Conservation (phyloP, 2,329 filamentous ascomycete species). For the Nemania sp. region DNA sequence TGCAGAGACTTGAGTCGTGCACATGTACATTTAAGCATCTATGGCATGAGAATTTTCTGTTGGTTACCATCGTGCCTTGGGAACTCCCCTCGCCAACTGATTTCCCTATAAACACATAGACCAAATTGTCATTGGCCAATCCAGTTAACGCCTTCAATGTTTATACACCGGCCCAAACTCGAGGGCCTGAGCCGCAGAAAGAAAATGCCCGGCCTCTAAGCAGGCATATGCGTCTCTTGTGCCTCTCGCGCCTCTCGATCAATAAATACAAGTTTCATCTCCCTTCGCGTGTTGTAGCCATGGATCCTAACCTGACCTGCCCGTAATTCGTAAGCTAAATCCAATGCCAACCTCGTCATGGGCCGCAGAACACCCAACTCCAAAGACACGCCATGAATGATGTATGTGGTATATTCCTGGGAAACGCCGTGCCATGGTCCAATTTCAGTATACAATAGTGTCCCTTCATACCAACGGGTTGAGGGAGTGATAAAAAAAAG, state of each 20-base stretch:
- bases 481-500: background rate
- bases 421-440: constrained; percentile 13
- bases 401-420: constrained; percentile 14
- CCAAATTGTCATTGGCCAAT: background rate
- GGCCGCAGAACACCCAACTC: background rate
- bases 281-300: background rate
- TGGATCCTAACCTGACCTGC: background rate
- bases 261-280: too few relatives aligned
- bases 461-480: background rate
- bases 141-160: background rate
- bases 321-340: background rate
- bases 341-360: background rate
- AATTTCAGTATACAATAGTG: constrained; percentile 5
- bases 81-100: too few relatives aligned
- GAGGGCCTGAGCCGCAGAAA: background rate
- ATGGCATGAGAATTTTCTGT: too few relatives aligned
- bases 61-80: too few relatives aligned
- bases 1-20: too few relatives aligned
- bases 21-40: too few relatives aligned
- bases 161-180: background rate
- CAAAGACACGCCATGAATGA: constrained; percentile 1
- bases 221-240: too few relatives aligned
- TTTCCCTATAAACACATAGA: background rate
- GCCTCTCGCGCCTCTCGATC: too few relatives aligned
- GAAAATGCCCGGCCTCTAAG: background rate